A percentile compares a stretch with the other conserved stretches of the same genome.
phyloP scores from a whole-genome alignment of 148 eudicot species.

The Camellia granthamiana region DNA sequence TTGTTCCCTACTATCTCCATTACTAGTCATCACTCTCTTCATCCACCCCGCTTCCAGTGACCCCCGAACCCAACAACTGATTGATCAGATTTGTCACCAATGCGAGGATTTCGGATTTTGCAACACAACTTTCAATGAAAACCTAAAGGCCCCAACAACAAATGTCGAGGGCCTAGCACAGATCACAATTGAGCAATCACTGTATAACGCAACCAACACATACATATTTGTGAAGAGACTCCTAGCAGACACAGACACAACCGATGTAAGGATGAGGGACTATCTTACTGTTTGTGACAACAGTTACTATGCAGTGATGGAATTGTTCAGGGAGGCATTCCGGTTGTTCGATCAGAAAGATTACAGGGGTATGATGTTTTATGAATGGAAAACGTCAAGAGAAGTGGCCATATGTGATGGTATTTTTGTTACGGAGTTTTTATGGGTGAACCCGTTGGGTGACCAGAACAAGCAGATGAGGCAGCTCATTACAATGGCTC shows the following conservation, averaged over 20 bases:
- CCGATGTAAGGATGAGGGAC: neutral
- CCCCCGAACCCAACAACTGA: neutral
- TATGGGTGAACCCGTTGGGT: neutral
- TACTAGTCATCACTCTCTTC: neutral
- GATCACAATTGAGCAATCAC: neutral
- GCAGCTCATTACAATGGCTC: neutral
- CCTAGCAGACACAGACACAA: neutral
- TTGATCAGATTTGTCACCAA: neutral
- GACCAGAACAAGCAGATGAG: constrained; percentile 4
- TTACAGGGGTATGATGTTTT: neutral
- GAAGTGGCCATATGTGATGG: neutral
- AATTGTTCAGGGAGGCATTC: constrained; percentile 4
- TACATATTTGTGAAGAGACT: neutral
- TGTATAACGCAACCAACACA: neutral
- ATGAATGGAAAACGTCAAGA: neutral
- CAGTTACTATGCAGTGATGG: neutral
- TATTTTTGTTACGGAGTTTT: neutral
- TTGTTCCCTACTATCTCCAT: neutral
- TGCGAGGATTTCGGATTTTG: constrained; percentile 3
- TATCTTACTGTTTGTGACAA: constrained; percentile 3
- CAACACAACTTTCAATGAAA: neutral
- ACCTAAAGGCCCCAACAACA: constrained; percentile 7
- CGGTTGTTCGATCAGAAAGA: neutral
- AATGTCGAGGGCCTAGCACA: constrained; percentile 1
- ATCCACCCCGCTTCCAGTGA: neutral